Base-by-base conservation (phyloP, 495 filamentous ascomycete species). In the Hyphodiscus hymeniophilus region DNA sequence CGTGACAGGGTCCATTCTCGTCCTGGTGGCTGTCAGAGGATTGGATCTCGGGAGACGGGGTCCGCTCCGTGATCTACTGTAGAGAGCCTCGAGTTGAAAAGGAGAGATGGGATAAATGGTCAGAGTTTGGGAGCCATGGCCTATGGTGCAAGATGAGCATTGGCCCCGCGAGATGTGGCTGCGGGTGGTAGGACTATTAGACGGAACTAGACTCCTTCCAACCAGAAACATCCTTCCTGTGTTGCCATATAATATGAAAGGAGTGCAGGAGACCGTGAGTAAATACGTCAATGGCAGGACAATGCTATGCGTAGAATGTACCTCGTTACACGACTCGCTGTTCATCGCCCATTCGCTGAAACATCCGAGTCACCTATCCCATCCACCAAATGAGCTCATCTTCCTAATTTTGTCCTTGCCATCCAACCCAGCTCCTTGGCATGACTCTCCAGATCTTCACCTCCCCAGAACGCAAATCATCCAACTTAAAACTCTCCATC, bases 391-490 rank as follows among this genome's bases (percentile, higher is more conserved):
- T 33, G 8, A 33, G 13, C 34, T 36, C 34, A 36, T 18, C 17
- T 6, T n/a, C 34, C 17, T 55, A 58, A 47, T 61, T 55, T 42
- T 51, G 40, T 11, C 63, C 74, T 38, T 79, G 81, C 91, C 90
- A 96, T 26, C 91, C 87, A 38, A 97, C 81, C 89, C 91, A 97
- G 52, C 74, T 81, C 53, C 87, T 77, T 11, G 86, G 85, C 80
- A 96, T 91, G 28, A 94, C 87, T 48, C 92, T 80, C 92, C 92
- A 98, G 50, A 97, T 89, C 71, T 94, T 95, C 54, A 95, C 88
- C 70, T 98, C 92, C 10, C 92, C 92, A 65, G 84, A 90, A 61
- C 86, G 74, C 58, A 98, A 59, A 68, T 98, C 92, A 31, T 87
- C 89, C 42, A 98, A 71, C 69, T 90, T 89, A 63, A 86, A 97